Base-by-base conservation (phyloP, 2,329 filamentous ascomycete species). In the Aspergillus nomiae region DNA sequence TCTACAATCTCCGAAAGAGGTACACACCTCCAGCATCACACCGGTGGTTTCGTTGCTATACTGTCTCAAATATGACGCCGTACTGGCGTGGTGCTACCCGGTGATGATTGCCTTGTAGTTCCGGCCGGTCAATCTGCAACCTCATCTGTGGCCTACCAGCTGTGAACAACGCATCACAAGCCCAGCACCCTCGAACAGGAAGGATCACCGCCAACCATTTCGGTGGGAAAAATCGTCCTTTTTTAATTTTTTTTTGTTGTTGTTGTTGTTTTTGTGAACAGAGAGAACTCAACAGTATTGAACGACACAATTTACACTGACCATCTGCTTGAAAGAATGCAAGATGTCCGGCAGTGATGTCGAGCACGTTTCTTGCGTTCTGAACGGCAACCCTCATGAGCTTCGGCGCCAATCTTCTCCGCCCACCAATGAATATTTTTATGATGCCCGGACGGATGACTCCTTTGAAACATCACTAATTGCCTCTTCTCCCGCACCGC, bases 281-380 rank as follows among this genome's bases (percentile, higher is more conserved):
- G 57, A 63, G 55, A 57, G 26, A 54, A 41, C n/a, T 32, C 32
- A 30, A 30, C 21, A 48, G 28, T 43, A 36, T 38, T 43, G 46
- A 41, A 41, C 36, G 34, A 62, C 60, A 58, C 51, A 55, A 2
- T 56, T 63, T 54, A 53, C 59, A 67, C 70, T 71, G 70, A 67
- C 67, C 67, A 63, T 67, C 63, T 68, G 70, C 67, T 69, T 69
- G 67, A 71, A 55, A 74, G 72, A 66, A 74, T 75, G 74, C 78
- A 79, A 76, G 69, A 81, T 81, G 79, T 75, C 79, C 73, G 76
- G 76, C 73, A 74, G 73, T 70, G 71, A 77, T 75, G 71, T 76
- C 71, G 74, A 80, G 67, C 77, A 78, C 69, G 71, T 74, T 70
- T 76, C 74, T 73, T 73, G 74, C 69, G 66, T 70, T 65, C 69